Conservation (phyloP, 2,329 filamentous ascomycete species). For the Zalaria obscura region DNA sequence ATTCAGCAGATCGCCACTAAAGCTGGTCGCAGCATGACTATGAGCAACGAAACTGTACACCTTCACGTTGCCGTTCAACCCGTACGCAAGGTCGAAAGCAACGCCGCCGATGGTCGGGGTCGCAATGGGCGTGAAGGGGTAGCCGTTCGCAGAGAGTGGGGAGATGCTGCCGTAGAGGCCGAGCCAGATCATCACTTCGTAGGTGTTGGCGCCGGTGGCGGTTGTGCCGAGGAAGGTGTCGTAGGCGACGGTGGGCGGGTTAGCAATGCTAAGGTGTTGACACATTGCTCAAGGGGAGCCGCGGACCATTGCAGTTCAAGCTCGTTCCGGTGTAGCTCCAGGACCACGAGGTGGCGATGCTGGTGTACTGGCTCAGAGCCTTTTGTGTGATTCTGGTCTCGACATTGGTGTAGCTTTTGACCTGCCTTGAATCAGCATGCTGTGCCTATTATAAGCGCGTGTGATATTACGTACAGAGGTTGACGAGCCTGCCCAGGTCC, state of each 20-base stretch:
- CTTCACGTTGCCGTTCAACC: conserved; percentile 8
- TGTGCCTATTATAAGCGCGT: background rate
- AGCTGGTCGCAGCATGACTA: conserved; percentile 6
- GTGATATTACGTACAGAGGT: background rate
- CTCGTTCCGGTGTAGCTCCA: conserved; percentile 6
- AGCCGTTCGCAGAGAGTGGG: conserved; percentile 9
- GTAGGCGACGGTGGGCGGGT: background rate
- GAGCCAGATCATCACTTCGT: conserved; percentile 10
- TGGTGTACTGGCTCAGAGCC: conserved; percentile 1
- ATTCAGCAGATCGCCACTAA: conserved; percentile 5
- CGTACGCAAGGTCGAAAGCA: conserved; percentile 8
- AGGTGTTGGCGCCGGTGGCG: conserved; percentile 2
- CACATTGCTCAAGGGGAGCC: background rate
- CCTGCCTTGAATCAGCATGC: background rate
- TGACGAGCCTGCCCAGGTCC: conserved; percentile 3
- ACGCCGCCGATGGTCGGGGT: conserved; percentile 4
- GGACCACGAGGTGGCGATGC: conserved; percentile 2
- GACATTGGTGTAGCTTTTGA: conserved; percentile 2
- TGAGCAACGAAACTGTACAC: conserved; percentile 9
- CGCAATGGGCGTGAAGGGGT: conserved; percentile 9
- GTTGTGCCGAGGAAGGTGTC: conserved; percentile 8
- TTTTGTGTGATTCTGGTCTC: conserved; percentile 2
- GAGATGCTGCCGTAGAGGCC: conserved; percentile 7
- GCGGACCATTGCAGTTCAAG: background rate
- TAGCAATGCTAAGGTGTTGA: background rate